Percentiles rank a stretch among this genome's conserved stretches.
phyloP scores from a whole-genome alignment of 202 grass and related monocot species.

The Saccharum hybrid region DNA sequence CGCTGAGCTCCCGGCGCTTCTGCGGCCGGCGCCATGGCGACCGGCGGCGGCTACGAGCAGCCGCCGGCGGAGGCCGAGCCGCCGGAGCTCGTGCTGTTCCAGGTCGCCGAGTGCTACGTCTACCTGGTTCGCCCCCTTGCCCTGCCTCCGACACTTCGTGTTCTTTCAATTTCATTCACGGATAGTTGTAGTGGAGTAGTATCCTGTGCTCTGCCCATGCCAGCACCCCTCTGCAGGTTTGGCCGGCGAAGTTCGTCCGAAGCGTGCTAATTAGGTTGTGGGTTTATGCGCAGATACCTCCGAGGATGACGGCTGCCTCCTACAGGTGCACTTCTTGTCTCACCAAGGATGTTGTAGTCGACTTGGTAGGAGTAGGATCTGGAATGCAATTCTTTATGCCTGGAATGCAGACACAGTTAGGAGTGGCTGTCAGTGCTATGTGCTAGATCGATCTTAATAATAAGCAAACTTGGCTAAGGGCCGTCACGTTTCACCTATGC shows the following conservation, averaged over 20 bases:
- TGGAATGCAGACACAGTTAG: not conserved
- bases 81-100: constrained; percentile 88
- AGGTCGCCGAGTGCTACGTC: constrained; percentile 91
- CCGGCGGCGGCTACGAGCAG: constrained; percentile 35
- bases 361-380: constrained; percentile 26
- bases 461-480: not conserved
- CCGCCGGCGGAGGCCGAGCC: constrained; percentile 52
- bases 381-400: not conserved
- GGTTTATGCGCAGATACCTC: constrained; percentile 76
- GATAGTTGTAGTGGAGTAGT: not conserved
- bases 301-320: constrained; percentile 85
- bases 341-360: constrained; percentile 2
- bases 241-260: constrained; percentile 6
- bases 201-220: not conserved
- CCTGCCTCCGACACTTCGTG: not conserved
- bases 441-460: not conserved
- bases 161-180: not conserved
- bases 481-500: not conserved
- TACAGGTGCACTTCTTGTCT: constrained; percentile 67
- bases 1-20: constrained; percentile 19
- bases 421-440: not conserved
- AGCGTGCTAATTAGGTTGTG: constrained; percentile 23
- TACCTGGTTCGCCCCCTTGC: constrained; percentile 71
- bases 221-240: constrained; percentile 2
- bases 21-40: constrained; percentile 43